These are phyloP conservation scores for Cytidiella melzeri DNA, from an alignment of 768 basidiomycete species.

Conservation along the genomic window DNA sequence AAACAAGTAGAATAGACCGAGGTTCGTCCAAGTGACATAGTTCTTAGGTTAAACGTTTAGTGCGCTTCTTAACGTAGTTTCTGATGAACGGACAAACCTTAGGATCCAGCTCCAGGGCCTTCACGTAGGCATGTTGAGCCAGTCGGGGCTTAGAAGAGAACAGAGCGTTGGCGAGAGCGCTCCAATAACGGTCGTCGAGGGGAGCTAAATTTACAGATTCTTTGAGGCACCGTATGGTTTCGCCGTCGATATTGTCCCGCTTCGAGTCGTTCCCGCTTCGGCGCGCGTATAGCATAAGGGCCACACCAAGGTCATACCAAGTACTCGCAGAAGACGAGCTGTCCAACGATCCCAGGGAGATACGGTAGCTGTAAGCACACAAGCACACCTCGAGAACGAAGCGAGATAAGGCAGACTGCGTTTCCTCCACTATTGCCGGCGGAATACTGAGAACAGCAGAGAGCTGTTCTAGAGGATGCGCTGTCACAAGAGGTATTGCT, in stretches of 20 bases:
- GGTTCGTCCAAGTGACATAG: constrained; percentile 74
- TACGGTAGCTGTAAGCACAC: constrained; percentile 54
- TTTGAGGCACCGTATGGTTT: constrained; percentile 50
- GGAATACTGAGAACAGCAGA: constrained; percentile 33
- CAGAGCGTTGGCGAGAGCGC: constrained; percentile 68
- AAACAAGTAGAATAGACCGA: constrained; percentile 82
- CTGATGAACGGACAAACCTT: constrained; percentile 47
- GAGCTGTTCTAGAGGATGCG: constrained; percentile 37
- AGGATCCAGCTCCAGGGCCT: constrained; percentile 76
- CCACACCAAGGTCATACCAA: constrained; percentile 68
- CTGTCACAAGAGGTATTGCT: constrained; percentile 34
- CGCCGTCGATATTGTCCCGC: constrained; percentile 30
- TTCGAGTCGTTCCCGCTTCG: constrained; percentile 27
- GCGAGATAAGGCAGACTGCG: constrained; percentile 18
- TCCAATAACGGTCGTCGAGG: constrained; percentile 73
- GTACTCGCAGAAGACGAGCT: constrained; percentile 47
- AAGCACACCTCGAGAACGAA: constrained; percentile 47
- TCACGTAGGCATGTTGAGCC: constrained; percentile 90
- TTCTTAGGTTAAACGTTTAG: constrained; percentile 45
- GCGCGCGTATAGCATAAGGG: constrained; percentile 45
- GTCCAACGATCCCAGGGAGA: constrained; percentile 50
- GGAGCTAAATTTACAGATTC: constrained; percentile 72
- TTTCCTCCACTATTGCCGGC: constrained; percentile 13
- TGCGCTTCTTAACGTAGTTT: constrained; percentile 1
- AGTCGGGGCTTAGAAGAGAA: constrained; percentile 61